phyloP scores from a whole-genome alignment of 2,329 filamentous ascomycete species.

The Hymenoscyphus scutula region DNA sequence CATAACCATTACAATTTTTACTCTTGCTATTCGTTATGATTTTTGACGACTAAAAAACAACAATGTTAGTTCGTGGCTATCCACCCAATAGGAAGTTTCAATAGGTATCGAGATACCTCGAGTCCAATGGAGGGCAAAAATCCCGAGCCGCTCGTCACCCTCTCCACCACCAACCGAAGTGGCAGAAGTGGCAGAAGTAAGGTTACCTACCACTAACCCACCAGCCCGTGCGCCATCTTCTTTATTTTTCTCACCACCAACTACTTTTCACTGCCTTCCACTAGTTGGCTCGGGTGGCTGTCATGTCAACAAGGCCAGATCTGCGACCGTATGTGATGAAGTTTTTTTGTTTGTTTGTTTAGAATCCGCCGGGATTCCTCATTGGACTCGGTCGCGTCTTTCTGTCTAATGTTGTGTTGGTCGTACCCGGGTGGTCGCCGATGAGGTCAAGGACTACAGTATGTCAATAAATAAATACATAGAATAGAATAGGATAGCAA shows the following conservation, averaged over 20 bases:
- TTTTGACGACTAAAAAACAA: background rate
- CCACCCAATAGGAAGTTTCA: background rate
- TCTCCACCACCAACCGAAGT: too few species aligned
- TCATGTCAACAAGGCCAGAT: too few species aligned
- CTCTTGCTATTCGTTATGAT: background rate
- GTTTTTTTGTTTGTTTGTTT: too few species aligned
- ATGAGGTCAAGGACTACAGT: too few species aligned
- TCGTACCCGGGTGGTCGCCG: too few species aligned
- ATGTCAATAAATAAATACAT: too few species aligned
- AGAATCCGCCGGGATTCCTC: too few species aligned
- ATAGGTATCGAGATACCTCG: background rate
- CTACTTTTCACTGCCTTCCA: background rate
- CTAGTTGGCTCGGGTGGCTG: background rate
- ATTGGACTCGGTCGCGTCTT: too few species aligned
- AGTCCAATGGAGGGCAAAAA: background rate
- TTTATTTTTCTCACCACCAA: slow-evolving; percentile 1
- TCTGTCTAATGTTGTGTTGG: too few species aligned
- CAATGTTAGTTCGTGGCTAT: background rate
- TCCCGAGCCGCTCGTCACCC: too few species aligned
- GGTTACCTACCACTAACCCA: background rate
- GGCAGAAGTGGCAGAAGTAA: background rate
- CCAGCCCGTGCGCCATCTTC: background rate
- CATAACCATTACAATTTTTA: background rate
- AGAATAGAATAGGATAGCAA: too few species aligned
- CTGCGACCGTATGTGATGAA: background rate